Base-by-base conservation (phyloP, 139 green algal species). In the Mychonastes homosphaera region DNA sequence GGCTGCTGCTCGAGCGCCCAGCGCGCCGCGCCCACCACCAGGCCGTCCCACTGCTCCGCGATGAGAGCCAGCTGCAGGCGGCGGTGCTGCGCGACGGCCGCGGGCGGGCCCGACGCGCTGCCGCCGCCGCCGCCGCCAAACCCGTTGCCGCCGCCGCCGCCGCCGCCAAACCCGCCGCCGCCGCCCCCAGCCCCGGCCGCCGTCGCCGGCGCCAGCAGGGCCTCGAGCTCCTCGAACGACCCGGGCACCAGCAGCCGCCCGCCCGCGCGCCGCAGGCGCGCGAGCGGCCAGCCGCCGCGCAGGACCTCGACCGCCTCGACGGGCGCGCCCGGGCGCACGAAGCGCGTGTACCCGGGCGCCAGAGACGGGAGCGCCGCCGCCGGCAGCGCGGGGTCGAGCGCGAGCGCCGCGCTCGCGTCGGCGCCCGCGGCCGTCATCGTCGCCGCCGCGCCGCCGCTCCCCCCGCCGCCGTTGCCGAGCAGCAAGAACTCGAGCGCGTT, bases 41-140 rank as follows among this genome's bases (percentile, higher is more conserved):
- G 26, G 15, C 16, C 16, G 16, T 10, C 15, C 61, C 61, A 67
- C 23, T 53, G 46, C 24, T 67, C 50, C 2, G 28, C 36, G 19
- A 67, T 67, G 19, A 67, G n/a, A 30, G 53, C 30, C 30, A 67
- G 50, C 41, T 67, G 61, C 40, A 67, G 32, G 18, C 35, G 15
- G 51, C 49, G 61, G 32, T 61, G 50, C 32, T 67, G 50, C 7
- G 35, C 6, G 10, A 26, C 26, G 27, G 34, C 26, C 4, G 61
- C 39, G n/a, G 19, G 18, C 29, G 40, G 50, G 9, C 60, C 61
- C 24, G 29, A 18, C 24, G 39, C n/a, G 50, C 61, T 61, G 50
- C 19, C 36, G 51, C 61, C 61, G 38, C 24, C 40, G n/a, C n/a
- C n/a, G n/a, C n/a, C n/a, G n/a, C n/a, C n/a, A n/a, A n/a, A n/a